These are phyloP conservation scores for Brassica napus DNA, from an alignment of 345 rosid species.

Conservation along the genomic window DNA sequence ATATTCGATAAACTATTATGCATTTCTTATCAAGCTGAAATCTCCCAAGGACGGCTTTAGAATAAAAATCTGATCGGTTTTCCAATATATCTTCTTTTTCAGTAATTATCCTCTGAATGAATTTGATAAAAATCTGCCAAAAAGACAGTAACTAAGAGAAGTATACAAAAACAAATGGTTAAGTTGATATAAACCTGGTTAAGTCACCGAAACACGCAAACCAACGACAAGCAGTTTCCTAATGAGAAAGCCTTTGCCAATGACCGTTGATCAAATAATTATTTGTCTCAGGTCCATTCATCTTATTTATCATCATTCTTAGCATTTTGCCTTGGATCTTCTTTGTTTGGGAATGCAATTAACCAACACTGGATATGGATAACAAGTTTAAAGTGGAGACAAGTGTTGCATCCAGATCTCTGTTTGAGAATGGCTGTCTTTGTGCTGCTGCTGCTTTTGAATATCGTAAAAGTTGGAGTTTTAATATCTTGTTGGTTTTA, in stretches of 20 bases:
- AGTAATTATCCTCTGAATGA: not conserved
- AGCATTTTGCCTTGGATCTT: not conserved
- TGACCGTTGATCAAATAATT: not conserved
- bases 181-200: not conserved
- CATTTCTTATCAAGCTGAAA: not conserved
- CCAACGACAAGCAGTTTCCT: not conserved
- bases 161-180: not conserved
- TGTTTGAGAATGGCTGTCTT: not conserved
- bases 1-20: not conserved
- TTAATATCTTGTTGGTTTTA: not conserved
- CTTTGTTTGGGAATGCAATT: not conserved
- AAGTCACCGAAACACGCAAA: not conserved
- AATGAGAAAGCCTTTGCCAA: not conserved
- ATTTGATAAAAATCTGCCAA: not conserved
- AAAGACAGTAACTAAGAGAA: not conserved
- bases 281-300: not conserved
- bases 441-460: not conserved
- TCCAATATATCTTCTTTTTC: not conserved
- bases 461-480: not conserved
- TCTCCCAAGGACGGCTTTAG: not conserved
- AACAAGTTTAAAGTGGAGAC: not conserved
- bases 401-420: not conserved
- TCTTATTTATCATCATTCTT: not conserved
- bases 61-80: not conserved
- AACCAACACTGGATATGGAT: not conserved